phyloP scores from a whole-genome alignment of 805 yeast genomes.

The Isabelozyma heimii region DNA sequence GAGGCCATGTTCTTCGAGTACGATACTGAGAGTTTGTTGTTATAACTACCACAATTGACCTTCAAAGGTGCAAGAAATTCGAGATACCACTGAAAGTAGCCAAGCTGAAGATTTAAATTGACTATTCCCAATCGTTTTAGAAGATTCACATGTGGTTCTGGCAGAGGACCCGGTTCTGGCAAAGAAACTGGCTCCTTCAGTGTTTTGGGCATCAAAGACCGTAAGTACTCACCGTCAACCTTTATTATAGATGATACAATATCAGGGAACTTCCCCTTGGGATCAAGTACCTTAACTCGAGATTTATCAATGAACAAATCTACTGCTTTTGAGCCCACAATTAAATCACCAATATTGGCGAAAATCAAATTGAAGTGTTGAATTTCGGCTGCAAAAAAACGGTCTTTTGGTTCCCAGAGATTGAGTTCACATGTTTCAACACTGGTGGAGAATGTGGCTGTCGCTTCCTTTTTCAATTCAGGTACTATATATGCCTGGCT shows the following conservation, averaged over 20 bases:
- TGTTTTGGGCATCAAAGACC: not conserved
- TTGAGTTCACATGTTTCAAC: conserved; percentile 1
- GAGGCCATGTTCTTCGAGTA: conserved; percentile 8
- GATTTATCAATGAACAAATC: conserved; percentile 6
- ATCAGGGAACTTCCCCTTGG: conserved; percentile 6
- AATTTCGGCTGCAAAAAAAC: conserved; percentile 2
- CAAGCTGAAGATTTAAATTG: conserved; percentile 11
- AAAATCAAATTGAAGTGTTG: conserved; percentile 4
- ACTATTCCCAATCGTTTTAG: conserved; percentile 8
- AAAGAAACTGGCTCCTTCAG: not conserved
- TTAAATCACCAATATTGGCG: conserved; percentile 11
- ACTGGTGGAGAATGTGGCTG: not conserved
- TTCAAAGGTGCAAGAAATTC: conserved; percentile 14
- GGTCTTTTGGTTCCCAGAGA: conserved; percentile 5
- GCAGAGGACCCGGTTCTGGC: not conserved
- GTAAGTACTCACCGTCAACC: conserved; percentile 11
- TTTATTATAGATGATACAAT: conserved; percentile 8
- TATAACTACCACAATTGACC: conserved; percentile 14
- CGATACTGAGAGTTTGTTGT: conserved; percentile 12
- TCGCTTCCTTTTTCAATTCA: not conserved
- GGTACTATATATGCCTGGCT: not conserved
- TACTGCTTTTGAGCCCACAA: conserved; percentile 8
- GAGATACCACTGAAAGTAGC: conserved; percentile 16
- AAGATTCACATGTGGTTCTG: not conserved
- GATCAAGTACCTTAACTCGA: conserved; percentile 6